Evolutionary conservation across 192 early-diverging fungal species (phyloP), one percentile per base, ranked within the genome.

Genomic region (Mortierella antarctica): DNA sequence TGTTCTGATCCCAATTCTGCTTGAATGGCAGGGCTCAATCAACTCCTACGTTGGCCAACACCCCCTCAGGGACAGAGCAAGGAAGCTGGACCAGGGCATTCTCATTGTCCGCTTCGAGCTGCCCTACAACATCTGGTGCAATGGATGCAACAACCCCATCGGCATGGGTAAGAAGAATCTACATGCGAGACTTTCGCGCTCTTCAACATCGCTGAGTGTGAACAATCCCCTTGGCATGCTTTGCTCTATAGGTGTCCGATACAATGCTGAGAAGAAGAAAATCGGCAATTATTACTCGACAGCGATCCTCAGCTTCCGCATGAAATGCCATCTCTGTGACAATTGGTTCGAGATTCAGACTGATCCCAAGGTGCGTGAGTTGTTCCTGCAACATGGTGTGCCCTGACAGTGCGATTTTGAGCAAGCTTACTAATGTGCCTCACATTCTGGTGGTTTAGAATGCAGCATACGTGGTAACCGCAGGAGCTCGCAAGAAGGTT

Each of bases 211-310:
- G 15, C 1, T 17, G 10, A 45, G 17, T 15, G 10, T 62, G 13
- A 20, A 7, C 21, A 14, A 51, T 64, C 8, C 20, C 50, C 6
- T 18, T 65, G 15, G 45, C 54, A 21, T 48, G 14, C 42, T 13
- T 4, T 61, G 4, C 57, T 56, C 5, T 46, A 15, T 60, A 90
- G 94, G 96, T n/a, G 91, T 95, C 18, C 89, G 97, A 47, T 97
- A 94, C 73, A 98, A 98, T 87, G 96, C 97, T 5, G 94, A 98
- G 75, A 98, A 98, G 86, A 96, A 95, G 77, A 93, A 94, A 68
- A 85, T 95, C 40, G 96, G 95, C 13, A 95, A 88, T 41, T 98
- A 97, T 74, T 92, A 91, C 74, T 88, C 90, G 20, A 96, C 95
- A 14, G 89, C 96, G 3, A 96, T 97, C 42, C 92, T 85, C 80